Evolutionary conservation across 192 early-diverging fungal genomes (phyloP).

Genomic region (Fimicolochytrium jonesii): DNA sequence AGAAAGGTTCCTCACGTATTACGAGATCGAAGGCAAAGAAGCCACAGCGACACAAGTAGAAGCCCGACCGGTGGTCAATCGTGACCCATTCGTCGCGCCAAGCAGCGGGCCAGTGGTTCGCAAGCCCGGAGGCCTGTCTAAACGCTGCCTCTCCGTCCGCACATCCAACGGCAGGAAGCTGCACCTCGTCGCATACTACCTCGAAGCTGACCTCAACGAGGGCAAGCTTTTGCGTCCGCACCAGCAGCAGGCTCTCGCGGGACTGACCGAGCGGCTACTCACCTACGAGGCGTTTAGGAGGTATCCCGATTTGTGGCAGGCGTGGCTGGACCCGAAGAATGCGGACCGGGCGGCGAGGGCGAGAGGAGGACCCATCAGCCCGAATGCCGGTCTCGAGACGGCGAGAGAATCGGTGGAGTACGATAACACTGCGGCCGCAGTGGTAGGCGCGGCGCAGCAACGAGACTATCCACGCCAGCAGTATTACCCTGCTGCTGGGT

Average conservation of each 20-base stretch:
- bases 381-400: no score
- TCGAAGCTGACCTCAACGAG: not conserved
- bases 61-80: no score
- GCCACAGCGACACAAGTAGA: constrained; percentile 3
- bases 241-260: not conserved
- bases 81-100: no score
- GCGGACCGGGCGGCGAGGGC: no score
- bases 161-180: constrained; percentile 8
- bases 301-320: constrained; percentile 15
- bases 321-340: constrained; percentile 15
- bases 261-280: not conserved
- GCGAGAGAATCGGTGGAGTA: no score
- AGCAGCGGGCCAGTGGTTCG: constrained; percentile 3
- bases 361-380: no score
- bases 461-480: no score
- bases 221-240: constrained; percentile 1
- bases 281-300: not conserved
- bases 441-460: no score
- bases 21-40: constrained; percentile 12
- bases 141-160: constrained; percentile 14
- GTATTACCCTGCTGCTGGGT: no score
- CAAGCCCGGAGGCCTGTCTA: constrained; percentile 6
- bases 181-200: constrained; percentile 21
- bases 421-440: no score
- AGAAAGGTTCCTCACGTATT: constrained; percentile 12